These are phyloP conservation scores for Stemphylium vesicarium DNA, from an alignment of 2,329 filamentous ascomycete species.

Conservation along the genomic window DNA sequence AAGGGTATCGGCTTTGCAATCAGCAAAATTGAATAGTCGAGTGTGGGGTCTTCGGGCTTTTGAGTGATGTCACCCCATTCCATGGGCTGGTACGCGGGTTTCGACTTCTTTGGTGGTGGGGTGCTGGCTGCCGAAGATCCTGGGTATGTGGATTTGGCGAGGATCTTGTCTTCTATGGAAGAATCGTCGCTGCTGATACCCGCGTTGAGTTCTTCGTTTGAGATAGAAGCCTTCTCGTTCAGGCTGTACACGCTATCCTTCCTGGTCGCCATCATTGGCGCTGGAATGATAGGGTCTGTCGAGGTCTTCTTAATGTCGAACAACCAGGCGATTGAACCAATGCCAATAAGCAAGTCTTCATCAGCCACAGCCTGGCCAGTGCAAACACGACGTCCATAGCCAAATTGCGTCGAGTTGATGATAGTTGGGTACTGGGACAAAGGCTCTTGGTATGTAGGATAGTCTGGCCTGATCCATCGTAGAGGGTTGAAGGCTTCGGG, in stretches of 20 bases:
- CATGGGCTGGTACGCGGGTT: constrained; percentile 27
- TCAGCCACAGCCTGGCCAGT: constrained; percentile 53
- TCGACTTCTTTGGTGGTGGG: constrained; percentile 7
- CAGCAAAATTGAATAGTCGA: constrained; percentile 53
- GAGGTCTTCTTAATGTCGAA: constrained; percentile 48
- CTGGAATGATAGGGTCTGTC: constrained; percentile 17
- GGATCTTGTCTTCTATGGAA: constrained; percentile 32
- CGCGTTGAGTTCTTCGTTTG: constrained; percentile 46
- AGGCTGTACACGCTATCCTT: constrained; percentile 24
- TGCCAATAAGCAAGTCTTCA: constrained; percentile 50
- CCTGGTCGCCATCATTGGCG: constrained; percentile 18
- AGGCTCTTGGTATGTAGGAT: constrained; percentile 61
- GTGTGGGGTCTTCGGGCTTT: constrained; percentile 49
- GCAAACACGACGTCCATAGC: constrained; percentile 60
- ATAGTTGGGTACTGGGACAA: constrained; percentile 60
- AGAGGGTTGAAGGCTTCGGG: constrained; percentile 71
- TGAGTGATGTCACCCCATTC: constrained; percentile 32
- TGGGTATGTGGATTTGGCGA: constrained; percentile 38
- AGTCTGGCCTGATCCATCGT: constrained; percentile 65
- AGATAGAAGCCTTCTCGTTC: constrained; percentile 46
- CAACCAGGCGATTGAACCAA: constrained; percentile 55
- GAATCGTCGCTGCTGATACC: constrained; percentile 26
- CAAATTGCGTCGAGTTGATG: constrained; percentile 61
- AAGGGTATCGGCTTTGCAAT: constrained; percentile 57
- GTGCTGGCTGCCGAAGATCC: constrained; percentile 21